Conservation (phyloP, 768 basidiomycete genomes). For the Amanita phalloides region DNA sequence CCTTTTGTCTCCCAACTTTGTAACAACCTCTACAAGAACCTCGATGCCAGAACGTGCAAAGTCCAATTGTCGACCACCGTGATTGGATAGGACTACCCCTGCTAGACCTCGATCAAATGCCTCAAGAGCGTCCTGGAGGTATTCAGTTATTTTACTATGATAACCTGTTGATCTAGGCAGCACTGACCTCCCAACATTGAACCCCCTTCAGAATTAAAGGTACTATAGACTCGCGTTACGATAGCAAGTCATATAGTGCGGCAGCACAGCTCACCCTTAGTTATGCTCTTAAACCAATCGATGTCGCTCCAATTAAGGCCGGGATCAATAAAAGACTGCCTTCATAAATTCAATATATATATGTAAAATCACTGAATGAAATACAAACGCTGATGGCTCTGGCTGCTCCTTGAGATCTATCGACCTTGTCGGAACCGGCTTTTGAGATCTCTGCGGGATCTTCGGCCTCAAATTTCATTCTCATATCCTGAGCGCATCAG, state of each 20-base stretch:
- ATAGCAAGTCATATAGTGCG: slow-evolving; percentile 4
- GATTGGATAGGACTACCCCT: slow-evolving; percentile 81
- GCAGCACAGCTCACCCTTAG: slow-evolving; percentile 46
- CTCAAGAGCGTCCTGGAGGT: slow-evolving; percentile 58
- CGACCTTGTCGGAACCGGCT: slow-evolving; percentile 44
- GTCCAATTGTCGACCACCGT: slow-evolving; percentile 72
- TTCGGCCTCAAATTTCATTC: slow-evolving; percentile 88
- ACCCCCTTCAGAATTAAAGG: slow-evolving; percentile 88
- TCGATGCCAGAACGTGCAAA: slow-evolving; percentile 84
- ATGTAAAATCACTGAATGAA: background rate
- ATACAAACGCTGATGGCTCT: slow-evolving; percentile 76
- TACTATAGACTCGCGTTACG: slow-evolving; percentile 35
- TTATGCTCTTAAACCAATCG: slow-evolving; percentile 72
- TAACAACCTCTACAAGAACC: slow-evolving; percentile 78
- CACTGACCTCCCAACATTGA: slow-evolving; percentile 64
- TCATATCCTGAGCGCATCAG: slow-evolving; percentile 60
- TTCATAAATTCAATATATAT: background rate
- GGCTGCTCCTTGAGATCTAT: slow-evolving; percentile 86
- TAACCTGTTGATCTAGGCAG: background rate
- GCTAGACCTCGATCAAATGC: slow-evolving; percentile 70
- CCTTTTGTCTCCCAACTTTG: slow-evolving; percentile 53
- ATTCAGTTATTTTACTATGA: background rate
- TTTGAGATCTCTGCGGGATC: slow-evolving; percentile 48
- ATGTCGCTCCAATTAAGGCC: slow-evolving; percentile 80
- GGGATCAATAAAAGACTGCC: slow-evolving; percentile 90